Evolutionary conservation across 2,329 filamentous ascomycete genomes (phyloP).

Genomic region (Basipetospora chlamydospora): DNA sequence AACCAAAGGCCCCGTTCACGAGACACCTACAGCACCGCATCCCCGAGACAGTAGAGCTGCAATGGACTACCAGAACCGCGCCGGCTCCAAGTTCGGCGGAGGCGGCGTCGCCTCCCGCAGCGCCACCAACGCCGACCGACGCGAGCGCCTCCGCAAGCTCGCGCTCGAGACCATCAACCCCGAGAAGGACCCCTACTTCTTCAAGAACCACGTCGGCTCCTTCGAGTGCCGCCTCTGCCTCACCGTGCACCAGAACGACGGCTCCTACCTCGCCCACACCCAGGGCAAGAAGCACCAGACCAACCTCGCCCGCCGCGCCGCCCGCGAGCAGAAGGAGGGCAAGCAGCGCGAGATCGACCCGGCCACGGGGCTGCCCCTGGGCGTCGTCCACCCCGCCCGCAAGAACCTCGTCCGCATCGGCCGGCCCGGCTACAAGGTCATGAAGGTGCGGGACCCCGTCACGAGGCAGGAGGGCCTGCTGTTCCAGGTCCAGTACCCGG

Average conservation of each 20-base stretch:
- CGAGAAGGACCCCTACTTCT: conserved; percentile 99
- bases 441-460: conserved; percentile 80
- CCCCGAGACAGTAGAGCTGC: no score
- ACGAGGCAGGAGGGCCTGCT: conserved; percentile 79
- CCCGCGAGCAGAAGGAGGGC: conserved; percentile 87
- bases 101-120: conserved; percentile 89
- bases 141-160: conserved; percentile 93
- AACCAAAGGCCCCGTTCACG: no score
- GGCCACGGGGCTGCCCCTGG: conserved; percentile 55
- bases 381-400: conserved; percentile 57
- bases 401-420: conserved; percentile 90
- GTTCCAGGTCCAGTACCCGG: conserved; percentile 94
- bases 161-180: conserved; percentile 98
- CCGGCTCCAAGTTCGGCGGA: conserved; percentile 94
- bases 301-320: conserved; percentile 86
- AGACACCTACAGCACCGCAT: no score
- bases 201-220: conserved; percentile 97
- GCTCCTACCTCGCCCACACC: conserved; percentile 95
- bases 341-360: conserved; percentile 49
- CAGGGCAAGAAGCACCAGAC: conserved; percentile 99
- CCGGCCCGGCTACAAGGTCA: conserved; percentile 92
- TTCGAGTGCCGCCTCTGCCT: conserved; percentile 96
- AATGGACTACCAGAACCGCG: conserved; percentile 78
- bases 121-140: conserved; percentile 89
- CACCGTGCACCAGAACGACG: conserved; percentile 97